Evolutionary conservation across 345 rosid genomes (phyloP).

Genomic region (Moringa oleifera): DNA sequence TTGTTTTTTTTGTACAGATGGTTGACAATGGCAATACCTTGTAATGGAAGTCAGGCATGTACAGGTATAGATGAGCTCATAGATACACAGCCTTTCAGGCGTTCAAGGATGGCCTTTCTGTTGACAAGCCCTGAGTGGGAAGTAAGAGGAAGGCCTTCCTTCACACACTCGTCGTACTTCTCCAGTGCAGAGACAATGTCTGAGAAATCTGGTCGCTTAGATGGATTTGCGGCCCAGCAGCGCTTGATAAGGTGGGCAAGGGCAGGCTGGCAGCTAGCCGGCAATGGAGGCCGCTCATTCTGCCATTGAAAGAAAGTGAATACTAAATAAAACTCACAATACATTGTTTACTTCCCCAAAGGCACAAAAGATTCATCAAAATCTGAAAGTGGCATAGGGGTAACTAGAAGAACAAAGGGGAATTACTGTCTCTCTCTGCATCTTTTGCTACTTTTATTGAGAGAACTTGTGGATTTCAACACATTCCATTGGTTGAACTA

Average conservation of each 20-base stretch:
- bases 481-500: too few relatives aligned
- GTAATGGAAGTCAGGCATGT: conserved; percentile 49
- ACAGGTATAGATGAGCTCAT: conserved; percentile 70
- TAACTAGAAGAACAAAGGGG: too few relatives aligned
- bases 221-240: conserved; percentile 87
- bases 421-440: too few relatives aligned
- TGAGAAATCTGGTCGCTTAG: conserved; percentile 86
- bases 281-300: conserved; percentile 92
- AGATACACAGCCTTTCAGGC: conserved; percentile 71
- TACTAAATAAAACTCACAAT: not conserved
- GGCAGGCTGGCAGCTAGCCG: conserved; percentile 87
- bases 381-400: too few relatives aligned
- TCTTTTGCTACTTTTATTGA: too few relatives aligned
- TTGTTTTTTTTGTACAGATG: not conserved
- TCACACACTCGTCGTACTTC: conserved; percentile 78
- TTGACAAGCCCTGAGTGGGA: conserved; percentile 63
- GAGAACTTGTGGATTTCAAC: too few relatives aligned
- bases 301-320: conserved; percentile 21
- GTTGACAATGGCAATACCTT: conserved; percentile 7
- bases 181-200: conserved; percentile 74
- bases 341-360: too few relatives aligned
- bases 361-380: too few relatives aligned
- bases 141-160: conserved; percentile 84
- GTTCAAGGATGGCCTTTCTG: conserved; percentile 60
- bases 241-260: conserved; percentile 84